These are phyloP conservation scores for Blumeria graminis DNA, from an alignment of 2,329 filamentous ascomycete species.

Conservation along the genomic window DNA sequence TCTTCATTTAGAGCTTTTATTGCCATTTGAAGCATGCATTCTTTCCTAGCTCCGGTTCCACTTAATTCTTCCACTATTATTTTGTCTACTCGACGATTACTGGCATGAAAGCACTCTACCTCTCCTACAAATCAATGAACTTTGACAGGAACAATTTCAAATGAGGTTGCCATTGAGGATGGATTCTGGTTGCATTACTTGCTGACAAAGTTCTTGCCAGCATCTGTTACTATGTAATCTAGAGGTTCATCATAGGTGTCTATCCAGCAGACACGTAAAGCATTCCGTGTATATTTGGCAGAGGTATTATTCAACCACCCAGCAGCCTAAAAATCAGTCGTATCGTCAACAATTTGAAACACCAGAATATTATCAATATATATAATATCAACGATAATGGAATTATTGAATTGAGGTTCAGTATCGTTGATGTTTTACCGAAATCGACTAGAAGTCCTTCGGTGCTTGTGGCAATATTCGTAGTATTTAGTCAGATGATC, in stretches of 20 bases:
- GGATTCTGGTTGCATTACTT: constrained; percentile 2
- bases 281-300: neutral
- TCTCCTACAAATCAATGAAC: neutral
- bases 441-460: neutral
- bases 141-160: neutral
- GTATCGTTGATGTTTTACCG: neutral
- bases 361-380: constrained; percentile 1
- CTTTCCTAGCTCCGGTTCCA: neutral
- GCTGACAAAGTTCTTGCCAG: neutral
- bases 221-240: neutral
- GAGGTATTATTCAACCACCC: constrained; percentile 1
- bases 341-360: constrained; percentile 2
- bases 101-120: constrained; percentile 1
- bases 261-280: constrained; percentile 1
- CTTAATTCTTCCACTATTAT: constrained; percentile 1
- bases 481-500: neutral
- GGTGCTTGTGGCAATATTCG: neutral
- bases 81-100: neutral
- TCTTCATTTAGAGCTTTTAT: neutral
- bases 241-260: constrained; percentile 1
- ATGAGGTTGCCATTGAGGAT: neutral
- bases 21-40: neutral
- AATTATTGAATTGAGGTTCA: constrained; percentile 1
- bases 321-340: neutral
- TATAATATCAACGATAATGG: neutral